Evolutionary conservation across 495 filamentous ascomycete species (phyloP), one percentile per base, ranked within the genome.

Genomic region (Aspergillus carlsbadensis): DNA sequence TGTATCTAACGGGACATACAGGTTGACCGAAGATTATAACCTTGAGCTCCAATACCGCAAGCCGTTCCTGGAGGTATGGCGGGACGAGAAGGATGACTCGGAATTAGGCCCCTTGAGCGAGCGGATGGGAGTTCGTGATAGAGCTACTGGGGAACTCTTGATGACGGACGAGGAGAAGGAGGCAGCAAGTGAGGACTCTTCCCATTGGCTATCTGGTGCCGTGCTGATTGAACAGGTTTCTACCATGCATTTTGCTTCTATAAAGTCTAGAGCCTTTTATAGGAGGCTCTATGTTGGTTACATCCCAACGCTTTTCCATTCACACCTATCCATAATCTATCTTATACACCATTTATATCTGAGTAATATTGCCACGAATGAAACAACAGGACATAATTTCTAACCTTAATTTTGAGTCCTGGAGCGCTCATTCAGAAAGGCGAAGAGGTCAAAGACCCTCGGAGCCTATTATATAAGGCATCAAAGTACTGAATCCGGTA

Each of bases 241-340:
- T 96, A 96, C 65, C 82, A 92, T 58, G 91, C 87, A 11, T 96
- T 96, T 69, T 94, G 90, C 70, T 96, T 96, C 71, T 93, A 96
- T 71, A 93, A 95, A 74, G 88, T 92, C 17, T 95, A 81, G 62
- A 26, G 21, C 10, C 6, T 26, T 29, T 14, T n/a, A n/a, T n/a
- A n/a, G n/a, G n/a, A n/a, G n/a, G 11, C 14, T 43, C 22, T 24
- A 34, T 20, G 18, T n/a, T 22, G 6, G 14, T 36, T 7, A 18
- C 24, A 34, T 31, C 4, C 14, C 37, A 29, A 29, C 26, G 4
- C 26, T 7, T 1, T 10, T 29, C 11, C 21, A 45, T 44, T 29
- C 2, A 45, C 10, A 14, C 3, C 42, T 29, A 29, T 8, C 26
- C 8, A 29, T 29, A 29, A 29, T 29, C 4, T 29, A 8, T 29